Evolutionary conservation across 1,284 basidiomycete genomes (phyloP).

Genomic region (Gastroboletus turbinatus): DNA sequence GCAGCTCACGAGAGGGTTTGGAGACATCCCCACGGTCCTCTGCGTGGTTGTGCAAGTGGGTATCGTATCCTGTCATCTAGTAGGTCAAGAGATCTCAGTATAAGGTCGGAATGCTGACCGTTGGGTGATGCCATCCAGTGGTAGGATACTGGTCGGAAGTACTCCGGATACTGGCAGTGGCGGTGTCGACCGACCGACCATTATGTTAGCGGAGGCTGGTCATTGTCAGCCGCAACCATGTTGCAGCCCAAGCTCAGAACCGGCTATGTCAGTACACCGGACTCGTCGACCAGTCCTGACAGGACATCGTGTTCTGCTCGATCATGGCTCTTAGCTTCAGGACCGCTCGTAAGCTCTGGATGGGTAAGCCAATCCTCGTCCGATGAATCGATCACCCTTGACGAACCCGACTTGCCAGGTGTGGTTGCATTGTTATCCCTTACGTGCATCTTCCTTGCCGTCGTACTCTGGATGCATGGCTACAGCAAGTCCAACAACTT

Average conservation of each 20-base stretch:
- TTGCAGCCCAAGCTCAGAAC: neutral
- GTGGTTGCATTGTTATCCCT: slow-evolving; percentile 31
- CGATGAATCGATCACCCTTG: neutral
- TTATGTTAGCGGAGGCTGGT: too few relatives aligned
- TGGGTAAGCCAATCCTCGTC: slow-evolving; percentile 25
- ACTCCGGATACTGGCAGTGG: slow-evolving; percentile 8
- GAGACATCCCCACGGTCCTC: slow-evolving; percentile 3
- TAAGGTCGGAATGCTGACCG: slow-evolving; percentile 5
- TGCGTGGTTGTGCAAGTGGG: neutral
- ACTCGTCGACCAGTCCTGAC: neutral
- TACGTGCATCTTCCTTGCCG: slow-evolving; percentile 26
- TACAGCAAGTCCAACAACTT: slow-evolving; percentile 31
- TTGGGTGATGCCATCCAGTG: slow-evolving; percentile 13
- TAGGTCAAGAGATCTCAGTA: neutral
- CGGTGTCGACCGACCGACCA: slow-evolving; percentile 12
- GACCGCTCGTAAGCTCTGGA: slow-evolving; percentile 32
- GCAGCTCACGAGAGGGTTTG: slow-evolving; percentile 19
- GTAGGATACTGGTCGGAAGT: neutral
- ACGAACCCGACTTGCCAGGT: slow-evolving; percentile 16
- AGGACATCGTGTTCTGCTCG: neutral
- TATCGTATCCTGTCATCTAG: slow-evolving; percentile 9
- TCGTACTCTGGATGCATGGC: slow-evolving; percentile 32
- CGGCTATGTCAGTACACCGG: neutral
- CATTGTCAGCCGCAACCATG: slow-evolving; percentile 16
- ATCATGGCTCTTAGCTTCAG: slow-evolving; percentile 33